Evolutionary conservation across 257 asterid species (phyloP).

Genomic region (Asclepias syriaca): DNA sequence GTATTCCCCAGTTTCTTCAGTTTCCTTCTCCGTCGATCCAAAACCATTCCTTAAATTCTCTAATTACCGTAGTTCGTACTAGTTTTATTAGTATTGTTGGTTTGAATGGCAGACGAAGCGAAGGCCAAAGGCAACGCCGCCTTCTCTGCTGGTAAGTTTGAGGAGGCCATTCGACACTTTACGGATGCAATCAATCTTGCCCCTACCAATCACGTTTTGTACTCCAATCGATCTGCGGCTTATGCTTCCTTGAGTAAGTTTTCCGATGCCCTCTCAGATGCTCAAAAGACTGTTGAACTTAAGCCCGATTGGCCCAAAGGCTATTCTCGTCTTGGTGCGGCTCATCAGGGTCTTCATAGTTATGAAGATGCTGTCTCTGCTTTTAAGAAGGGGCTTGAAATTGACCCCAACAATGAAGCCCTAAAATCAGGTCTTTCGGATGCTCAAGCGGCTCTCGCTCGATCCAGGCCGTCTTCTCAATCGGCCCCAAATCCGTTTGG

Average conservation of each 20-base stretch:
- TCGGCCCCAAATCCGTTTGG: slow-evolving; percentile 52
- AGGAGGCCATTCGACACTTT: slow-evolving; percentile 63
- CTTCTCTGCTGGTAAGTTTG: slow-evolving; percentile 69
- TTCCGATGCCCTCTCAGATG: slow-evolving; percentile 76
- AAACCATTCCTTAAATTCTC: not conserved
- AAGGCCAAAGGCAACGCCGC: slow-evolving; percentile 92
- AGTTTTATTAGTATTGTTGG: not conserved
- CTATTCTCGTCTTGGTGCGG: slow-evolving; percentile 92
- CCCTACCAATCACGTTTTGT: slow-evolving; percentile 78
- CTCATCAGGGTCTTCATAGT: slow-evolving; percentile 57
- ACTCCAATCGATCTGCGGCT: slow-evolving; percentile 94
- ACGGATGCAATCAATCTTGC: slow-evolving; percentile 64
- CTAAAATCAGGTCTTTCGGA: slow-evolving; percentile 79
- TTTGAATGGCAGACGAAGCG: slow-evolving; percentile 82
- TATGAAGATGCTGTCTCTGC: slow-evolving; percentile 60
- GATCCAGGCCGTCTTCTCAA: slow-evolving; percentile 23
- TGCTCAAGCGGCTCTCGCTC: slow-evolving; percentile 52
- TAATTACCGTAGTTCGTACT: not conserved
- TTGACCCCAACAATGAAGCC: slow-evolving; percentile 79
- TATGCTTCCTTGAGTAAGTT: slow-evolving; percentile 60
- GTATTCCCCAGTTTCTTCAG: not conserved
- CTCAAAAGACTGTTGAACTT: slow-evolving; percentile 76
- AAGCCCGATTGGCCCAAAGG: slow-evolving; percentile 86
- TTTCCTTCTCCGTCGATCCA: not conserved
- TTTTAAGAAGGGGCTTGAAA: slow-evolving; percentile 65